Base-by-base conservation (phyloP, 2,329 filamentous ascomycete genomes). In the Triangularia verruculosa region DNA sequence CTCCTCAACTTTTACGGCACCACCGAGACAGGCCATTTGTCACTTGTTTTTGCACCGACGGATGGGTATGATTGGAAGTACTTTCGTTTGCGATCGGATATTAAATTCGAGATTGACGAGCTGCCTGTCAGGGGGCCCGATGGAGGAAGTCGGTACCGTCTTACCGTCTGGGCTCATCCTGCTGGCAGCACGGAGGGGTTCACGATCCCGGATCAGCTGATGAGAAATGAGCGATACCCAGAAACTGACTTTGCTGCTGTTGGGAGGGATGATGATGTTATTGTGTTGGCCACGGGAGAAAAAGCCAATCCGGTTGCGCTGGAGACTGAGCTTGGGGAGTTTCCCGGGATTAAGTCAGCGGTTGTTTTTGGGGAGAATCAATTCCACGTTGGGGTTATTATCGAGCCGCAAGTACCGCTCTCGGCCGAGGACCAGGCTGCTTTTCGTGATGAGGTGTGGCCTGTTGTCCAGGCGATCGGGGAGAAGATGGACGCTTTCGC, bases 1-100 rank as follows among this genome's bases (percentile, higher is more conserved):
- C 12, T 56, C 12, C 25, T 56, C 54, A 56, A 56, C 54, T 28
- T 30, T 28, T 56, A 56, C 54, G 54, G 54, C 54, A 28, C 54
- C 2, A 56, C 54, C 11, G 54, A 56, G 28, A 43, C 22, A 9
- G 52, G 28, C 15, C 51, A 20, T 4, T 25, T 54, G 9, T 56
- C 52, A 32, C 20, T 12, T 15, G 25, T 32, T 17, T 58, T 58
- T 27, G 34, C n/a, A 9, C 59, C 59, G 17, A 34, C 28, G 51
- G 47, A 43, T 24, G 43, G 28, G 8, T 55, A 56, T 17, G 27
- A 56, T 17, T 56, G 54, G 54, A 30, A 28, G 24, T 56, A 30
- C 12, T 20, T 56, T 11, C 11, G 54, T 12, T 22, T 56, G 25
- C 25, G 54, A 17, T 17, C 24, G 15, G 54, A 56, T 27, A 32